phyloP scores from a whole-genome alignment of 2,329 filamentous ascomycete species.

The Colletotrichum australisinense region DNA sequence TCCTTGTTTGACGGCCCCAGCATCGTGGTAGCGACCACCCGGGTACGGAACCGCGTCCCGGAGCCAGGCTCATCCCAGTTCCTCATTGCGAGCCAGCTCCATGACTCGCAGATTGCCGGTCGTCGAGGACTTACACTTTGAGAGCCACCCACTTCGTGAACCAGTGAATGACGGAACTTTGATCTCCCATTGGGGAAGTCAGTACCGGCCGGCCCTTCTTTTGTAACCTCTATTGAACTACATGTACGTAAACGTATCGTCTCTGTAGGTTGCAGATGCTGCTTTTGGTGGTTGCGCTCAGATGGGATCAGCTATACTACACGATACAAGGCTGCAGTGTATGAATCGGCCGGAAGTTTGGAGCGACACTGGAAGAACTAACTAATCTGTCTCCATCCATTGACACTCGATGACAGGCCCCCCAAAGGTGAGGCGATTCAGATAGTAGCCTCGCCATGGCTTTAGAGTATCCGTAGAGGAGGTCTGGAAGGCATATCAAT shows the following conservation, averaged over 20 bases:
- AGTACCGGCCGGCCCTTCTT: slow-evolving; percentile 2
- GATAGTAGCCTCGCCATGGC: background rate
- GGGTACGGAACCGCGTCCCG: slow-evolving; percentile 26
- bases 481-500: background rate
- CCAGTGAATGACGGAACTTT: slow-evolving; percentile 16
- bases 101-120: slow-evolving; percentile 24
- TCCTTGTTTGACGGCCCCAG: slow-evolving; percentile 27
- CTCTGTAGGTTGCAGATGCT: background rate
- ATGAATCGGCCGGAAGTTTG: background rate
- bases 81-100: background rate
- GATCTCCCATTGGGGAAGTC: slow-evolving; percentile 8
- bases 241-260: slow-evolving; percentile 5
- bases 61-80: slow-evolving; percentile 21
- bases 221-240: background rate
- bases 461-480: too few relatives aligned
- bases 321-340: background rate
- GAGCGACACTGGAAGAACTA: background rate
- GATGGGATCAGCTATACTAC: background rate
- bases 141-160: background rate
- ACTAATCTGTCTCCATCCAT: background rate
- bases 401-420: background rate
- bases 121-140: background rate
- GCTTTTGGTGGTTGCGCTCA: slow-evolving; percentile 8
- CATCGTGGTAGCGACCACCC: slow-evolving; percentile 33
- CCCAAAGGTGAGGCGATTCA: background rate